Evolutionary conservation across 108 stramenopile species (phyloP).

Genomic region (Cyclostephanos invisitatus): DNA sequence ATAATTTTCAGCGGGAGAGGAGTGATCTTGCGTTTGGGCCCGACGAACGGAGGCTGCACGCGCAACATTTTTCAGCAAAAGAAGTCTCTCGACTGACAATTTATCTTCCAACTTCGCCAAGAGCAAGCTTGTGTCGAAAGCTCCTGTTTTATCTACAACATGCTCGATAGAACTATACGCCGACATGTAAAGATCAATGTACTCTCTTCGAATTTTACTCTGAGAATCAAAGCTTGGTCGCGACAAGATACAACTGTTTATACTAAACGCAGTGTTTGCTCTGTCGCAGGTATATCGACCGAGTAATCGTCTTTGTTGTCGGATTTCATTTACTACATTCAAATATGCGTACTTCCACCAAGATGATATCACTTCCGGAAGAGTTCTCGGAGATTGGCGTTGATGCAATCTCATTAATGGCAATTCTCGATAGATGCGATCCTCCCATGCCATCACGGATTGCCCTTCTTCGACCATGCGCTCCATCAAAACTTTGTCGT

Average conservation of each 20-base stretch:
- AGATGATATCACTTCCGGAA: conserved; percentile 41
- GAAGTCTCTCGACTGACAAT: conserved; percentile 71
- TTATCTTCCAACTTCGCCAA: conserved; percentile 61
- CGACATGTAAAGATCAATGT: conserved; percentile 64
- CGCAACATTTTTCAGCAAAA: conserved; percentile 55
- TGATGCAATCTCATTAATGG: conserved; percentile 33
- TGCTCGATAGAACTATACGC: conserved; percentile 14
- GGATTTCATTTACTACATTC: conserved; percentile 59
- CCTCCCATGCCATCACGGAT: conserved; percentile 31
- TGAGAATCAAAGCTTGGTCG: conserved; percentile 50
- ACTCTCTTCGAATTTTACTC: conserved; percentile 59
- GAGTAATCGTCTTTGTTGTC: conserved; percentile 44
- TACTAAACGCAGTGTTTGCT: conserved; percentile 26
- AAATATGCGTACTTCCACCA: conserved; percentile 75
- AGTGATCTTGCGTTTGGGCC: not conserved
- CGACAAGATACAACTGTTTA: conserved; percentile 35
- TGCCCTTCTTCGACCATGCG: conserved; percentile 30
- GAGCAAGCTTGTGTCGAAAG: conserved; percentile 18
- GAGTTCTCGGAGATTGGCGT: conserved; percentile 9
- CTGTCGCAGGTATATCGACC: conserved; percentile 13
- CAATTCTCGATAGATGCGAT: conserved; percentile 23
- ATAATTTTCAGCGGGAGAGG: not conserved
- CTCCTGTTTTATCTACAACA: not conserved
- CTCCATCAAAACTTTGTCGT: conserved; percentile 19
- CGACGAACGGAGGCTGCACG: conserved; percentile 25